These are phyloP conservation scores for Candida broadrunensis DNA, from an alignment of 805 yeast species.

Conservation along the genomic window DNA sequence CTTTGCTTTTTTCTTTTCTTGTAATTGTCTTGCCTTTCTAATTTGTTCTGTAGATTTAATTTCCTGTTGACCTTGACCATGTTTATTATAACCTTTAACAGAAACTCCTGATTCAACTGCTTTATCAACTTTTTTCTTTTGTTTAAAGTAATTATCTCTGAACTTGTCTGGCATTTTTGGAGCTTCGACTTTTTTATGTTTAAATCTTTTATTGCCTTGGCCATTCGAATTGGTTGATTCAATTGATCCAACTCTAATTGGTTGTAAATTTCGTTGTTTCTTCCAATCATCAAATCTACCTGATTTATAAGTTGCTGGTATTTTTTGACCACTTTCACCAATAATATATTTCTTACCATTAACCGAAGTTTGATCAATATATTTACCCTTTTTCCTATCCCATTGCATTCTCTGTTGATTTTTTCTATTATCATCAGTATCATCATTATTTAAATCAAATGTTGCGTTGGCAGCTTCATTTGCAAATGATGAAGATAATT, in stretches of 20 bases:
- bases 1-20: constrained; percentile 77
- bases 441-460: constrained; percentile 78
- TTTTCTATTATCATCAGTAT: constrained; percentile 51
- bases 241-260: constrained; percentile 52
- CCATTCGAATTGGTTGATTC: constrained; percentile 35
- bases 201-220: constrained; percentile 45
- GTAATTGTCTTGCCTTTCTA: constrained; percentile 65
- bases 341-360: constrained; percentile 79
- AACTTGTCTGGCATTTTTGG: constrained; percentile 90
- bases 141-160: constrained; percentile 82
- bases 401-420: constrained; percentile 78
- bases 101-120: constrained; percentile 73
- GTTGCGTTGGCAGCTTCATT: constrained; percentile 83
- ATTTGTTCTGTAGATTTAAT: constrained; percentile 70
- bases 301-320: constrained; percentile 87
- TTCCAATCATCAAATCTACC: constrained; percentile 96
- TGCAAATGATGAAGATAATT: constrained; percentile 61
- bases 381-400: constrained; percentile 93
- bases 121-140: constrained; percentile 75
- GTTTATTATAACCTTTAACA: constrained; percentile 63
- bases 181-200: constrained; percentile 71
- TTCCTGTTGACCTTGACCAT: constrained; percentile 53
- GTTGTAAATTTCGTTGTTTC: constrained; percentile 56
- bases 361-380: constrained; percentile 72
- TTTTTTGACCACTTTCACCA: constrained; percentile 89